Percentiles rank a stretch among this genome's conserved stretches.
Conservation (phyloP, 208 protist species). For the Trypanosoma brucei region DNA sequence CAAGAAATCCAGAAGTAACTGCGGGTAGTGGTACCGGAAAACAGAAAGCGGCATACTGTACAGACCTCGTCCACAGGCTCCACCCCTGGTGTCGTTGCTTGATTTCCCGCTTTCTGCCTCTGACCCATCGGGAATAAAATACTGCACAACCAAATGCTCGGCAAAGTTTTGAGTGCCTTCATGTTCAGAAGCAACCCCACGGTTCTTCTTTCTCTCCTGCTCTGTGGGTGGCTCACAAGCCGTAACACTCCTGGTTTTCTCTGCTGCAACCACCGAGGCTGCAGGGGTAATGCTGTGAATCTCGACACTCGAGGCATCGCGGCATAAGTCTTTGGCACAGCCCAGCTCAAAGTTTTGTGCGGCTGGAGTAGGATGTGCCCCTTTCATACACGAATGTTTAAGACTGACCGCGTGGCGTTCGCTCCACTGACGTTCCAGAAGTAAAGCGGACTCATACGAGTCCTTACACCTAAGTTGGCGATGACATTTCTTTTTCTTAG, state of each 20-base stretch:
- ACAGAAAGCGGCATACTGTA: slow-evolving; percentile 69
- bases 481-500: slow-evolving; percentile 13
- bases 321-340: slow-evolving; percentile 5
- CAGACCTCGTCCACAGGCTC: slow-evolving; percentile 7
- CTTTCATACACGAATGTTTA: slow-evolving; percentile 35
- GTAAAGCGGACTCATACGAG: slow-evolving; percentile 29
- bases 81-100: background rate
- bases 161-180: slow-evolving; percentile 1
- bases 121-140: slow-evolving; percentile 19
- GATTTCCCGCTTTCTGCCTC: background rate
- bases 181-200: background rate
- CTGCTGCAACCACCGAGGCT: slow-evolving; percentile 22
- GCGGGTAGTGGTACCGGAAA: slow-evolving; percentile 65
- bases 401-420: slow-evolving; percentile 41
- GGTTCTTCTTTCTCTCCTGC: slow-evolving; percentile 24
- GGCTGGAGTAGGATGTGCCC: slow-evolving; percentile 4
- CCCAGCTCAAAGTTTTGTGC: slow-evolving; percentile 21
- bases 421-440: slow-evolving; percentile 42
- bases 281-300: slow-evolving; percentile 58
- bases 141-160: slow-evolving; percentile 63
- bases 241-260: slow-evolving; percentile 24
- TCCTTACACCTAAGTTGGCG: slow-evolving; percentile 3
- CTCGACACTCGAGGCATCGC: slow-evolving; percentile 30
- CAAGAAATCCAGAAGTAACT: slow-evolving; percentile 76
- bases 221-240: slow-evolving; percentile 38